Evolutionary conservation across 257 asterid genomes (phyloP).

Genomic region (Solanum okadae): DNA sequence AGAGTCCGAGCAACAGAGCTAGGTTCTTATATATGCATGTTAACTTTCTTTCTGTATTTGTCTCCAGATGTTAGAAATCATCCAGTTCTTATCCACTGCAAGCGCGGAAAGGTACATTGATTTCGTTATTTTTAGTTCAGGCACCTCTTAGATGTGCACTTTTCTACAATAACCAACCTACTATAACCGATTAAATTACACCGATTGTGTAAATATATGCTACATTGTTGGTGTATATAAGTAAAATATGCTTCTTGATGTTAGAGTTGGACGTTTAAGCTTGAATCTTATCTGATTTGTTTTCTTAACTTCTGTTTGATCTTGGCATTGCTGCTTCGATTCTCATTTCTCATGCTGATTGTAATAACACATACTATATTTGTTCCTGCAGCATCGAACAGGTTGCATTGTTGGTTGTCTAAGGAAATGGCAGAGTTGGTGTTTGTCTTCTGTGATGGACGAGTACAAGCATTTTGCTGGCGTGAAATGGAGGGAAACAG

Average conservation of each 20-base stretch:
- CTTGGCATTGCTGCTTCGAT: not conserved
- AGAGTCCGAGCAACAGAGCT: not conserved
- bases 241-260: not conserved
- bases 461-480: conserved; percentile 38
- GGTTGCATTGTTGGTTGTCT: conserved; percentile 38
- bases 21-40: not conserved
- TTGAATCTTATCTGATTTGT: not conserved
- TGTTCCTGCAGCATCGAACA: conserved; percentile 32
- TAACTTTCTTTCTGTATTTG: not conserved
- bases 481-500: conserved; percentile 22
- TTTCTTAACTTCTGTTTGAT: not conserved
- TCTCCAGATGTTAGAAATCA: conserved; percentile 36
- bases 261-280: not conserved
- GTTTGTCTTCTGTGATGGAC: conserved; percentile 22
- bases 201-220: not conserved
- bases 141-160: not conserved
- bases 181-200: not conserved
- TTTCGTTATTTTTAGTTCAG: not conserved
- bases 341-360: not conserved
- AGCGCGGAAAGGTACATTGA: conserved; percentile 33
- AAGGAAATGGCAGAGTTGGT: conserved; percentile 41
- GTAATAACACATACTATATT: not conserved
- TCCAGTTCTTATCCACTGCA: conserved; percentile 39
- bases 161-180: not conserved
- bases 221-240: not conserved